Evolutionary conservation across 139 green algal genomes (phyloP), one percentile per base, ranked within the genome.

Genomic region (Cymbomonas tetramitiformis): DNA sequence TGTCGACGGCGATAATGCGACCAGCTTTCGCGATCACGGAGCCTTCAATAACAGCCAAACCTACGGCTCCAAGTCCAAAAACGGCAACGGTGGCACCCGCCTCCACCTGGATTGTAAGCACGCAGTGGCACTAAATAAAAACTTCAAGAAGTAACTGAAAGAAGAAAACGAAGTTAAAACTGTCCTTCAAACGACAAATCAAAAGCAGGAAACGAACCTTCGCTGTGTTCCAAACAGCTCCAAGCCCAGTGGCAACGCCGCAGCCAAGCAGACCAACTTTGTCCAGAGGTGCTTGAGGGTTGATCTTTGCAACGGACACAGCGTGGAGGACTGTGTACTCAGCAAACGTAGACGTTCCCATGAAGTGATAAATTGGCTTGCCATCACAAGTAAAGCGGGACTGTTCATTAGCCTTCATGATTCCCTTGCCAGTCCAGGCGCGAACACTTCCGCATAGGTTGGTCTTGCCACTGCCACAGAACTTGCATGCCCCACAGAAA

Each of bases 311-410:
- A 9, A 68, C 62, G 2, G 65, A 72, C 1, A 78, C 56, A 0
- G 95, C 89, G 52, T 95, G 86, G 24, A 96, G 72, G 25, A 99
- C 92, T 0, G 91, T 94, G 79, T 96, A 99, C 79, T 99, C 80
- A 3, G 70, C 71, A 58, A 99, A 99, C 18, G 92, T 99, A 46
- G 69, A 86, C 40, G 86, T 96, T 53, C 92, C 92, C 91, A 98
- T 98, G 57, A 98, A 99, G 75, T 99, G 92, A 67, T 79, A 97
- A 44, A 99, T 82, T 30, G 78, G 76, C 62, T 81, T 72, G 26
- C 70, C 72, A 30, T 67, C 51, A 21, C 28, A 25, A 2, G 46
- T 58, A 21, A 55, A 60, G 4, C 52, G 34, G 31, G 52, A n/a
- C 23, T 39, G 63, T 10, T 41, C 62, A 58, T 98, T 88, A 4